A percentile compares a stretch with the other conserved stretches of the same genome.
Conservation (phyloP, 148 eudicot genomes). For the Dysphania ambrosioides region DNA sequence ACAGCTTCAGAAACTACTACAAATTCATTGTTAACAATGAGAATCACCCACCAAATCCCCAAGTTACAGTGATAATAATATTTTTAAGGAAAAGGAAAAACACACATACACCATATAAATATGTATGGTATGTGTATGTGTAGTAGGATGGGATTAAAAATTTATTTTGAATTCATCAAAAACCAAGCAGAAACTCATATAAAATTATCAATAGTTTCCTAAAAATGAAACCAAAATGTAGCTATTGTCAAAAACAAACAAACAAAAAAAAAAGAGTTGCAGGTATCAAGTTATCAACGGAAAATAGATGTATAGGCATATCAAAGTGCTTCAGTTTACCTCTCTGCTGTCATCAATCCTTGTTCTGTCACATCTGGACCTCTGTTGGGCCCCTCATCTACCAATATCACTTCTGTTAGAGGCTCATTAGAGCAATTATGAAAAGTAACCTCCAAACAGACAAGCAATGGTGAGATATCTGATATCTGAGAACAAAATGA, state of each 20-base stretch:
- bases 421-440: slow-evolving; percentile 61
- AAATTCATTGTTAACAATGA: neutral
- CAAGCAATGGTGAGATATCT: slow-evolving; percentile 53
- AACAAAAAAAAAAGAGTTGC: no score
- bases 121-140: no score
- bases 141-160: neutral
- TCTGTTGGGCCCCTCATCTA: slow-evolving; percentile 51
- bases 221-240: no score
- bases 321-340: slow-evolving; percentile 35
- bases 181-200: neutral
- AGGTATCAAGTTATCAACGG: no score
- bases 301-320: neutral
- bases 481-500: slow-evolving; percentile 70
- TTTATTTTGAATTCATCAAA: neutral
- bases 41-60: neutral
- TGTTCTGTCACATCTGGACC: slow-evolving; percentile 50
- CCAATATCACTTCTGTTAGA: slow-evolving; percentile 50
- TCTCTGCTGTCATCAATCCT: slow-evolving; percentile 41
- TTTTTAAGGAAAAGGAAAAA: neutral
- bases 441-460: slow-evolving; percentile 70
- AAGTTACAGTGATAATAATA: neutral
- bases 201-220: neutral
- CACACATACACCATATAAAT: no score
- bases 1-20: neutral
- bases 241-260: no score